A percentile compares a stretch with the other conserved stretches of the same genome.
These are phyloP conservation scores for Calycina marina DNA, from an alignment of 2,329 filamentous ascomycete species.

Conservation along the genomic window DNA sequence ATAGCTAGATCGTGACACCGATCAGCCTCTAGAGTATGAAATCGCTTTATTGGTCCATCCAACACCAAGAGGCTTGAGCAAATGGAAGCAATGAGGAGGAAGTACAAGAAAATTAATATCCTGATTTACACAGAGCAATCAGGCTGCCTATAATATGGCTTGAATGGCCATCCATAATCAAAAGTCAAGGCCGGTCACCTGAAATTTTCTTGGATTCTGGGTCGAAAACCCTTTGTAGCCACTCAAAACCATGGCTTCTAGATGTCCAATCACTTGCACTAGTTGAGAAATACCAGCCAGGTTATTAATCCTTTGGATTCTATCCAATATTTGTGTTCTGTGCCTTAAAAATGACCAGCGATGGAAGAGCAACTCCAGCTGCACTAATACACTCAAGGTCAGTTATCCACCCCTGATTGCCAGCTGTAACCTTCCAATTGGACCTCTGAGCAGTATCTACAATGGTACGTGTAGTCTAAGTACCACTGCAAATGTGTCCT, in stretches of 20 bases:
- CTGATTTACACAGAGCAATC: background rate
- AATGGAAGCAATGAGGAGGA: background rate
- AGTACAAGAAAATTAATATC: background rate
- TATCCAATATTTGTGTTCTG: background rate
- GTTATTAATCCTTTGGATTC: background rate
- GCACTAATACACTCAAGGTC: background rate
- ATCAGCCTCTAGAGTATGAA: too few relatives aligned
- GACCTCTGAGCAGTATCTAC: background rate
- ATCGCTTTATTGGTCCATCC: background rate
- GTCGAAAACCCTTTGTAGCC: background rate
- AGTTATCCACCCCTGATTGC: background rate
- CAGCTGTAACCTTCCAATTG: constrained; percentile 1
- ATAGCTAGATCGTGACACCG: too few relatives aligned
- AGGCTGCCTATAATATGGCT: background rate
- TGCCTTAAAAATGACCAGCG: background rate
- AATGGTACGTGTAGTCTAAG: background rate
- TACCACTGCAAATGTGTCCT: background rate
- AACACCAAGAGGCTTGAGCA: background rate
- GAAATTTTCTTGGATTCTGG: background rate
- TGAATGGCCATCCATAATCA: background rate
- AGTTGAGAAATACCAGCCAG: background rate
- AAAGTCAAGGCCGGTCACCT: background rate
- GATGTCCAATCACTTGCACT: background rate
- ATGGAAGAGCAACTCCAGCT: background rate
- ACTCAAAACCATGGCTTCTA: background rate